Evolutionary conservation across 2,329 filamentous ascomycete species (phyloP).

Genomic region (Nannizzia gypsea): DNA sequence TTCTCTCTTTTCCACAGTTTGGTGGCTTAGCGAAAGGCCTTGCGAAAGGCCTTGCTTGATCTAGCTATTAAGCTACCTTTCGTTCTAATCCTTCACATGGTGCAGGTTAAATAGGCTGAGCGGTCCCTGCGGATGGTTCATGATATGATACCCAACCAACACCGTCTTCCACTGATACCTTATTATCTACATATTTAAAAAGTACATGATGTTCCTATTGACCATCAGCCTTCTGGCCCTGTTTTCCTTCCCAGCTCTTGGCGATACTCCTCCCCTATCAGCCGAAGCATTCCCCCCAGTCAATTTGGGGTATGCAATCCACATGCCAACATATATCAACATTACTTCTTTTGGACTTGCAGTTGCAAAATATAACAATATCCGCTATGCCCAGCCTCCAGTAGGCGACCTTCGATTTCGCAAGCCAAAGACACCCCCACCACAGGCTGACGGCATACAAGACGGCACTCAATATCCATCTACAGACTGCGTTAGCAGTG

Average conservation of each 20-base stretch:
- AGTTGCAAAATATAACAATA: slow-evolving; percentile 12
- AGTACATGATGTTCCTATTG: background rate
- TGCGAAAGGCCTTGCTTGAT: too few species aligned
- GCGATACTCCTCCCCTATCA: background rate
- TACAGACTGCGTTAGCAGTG: slow-evolving; percentile 7
- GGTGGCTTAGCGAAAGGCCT: background rate
- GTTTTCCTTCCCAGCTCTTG: background rate
- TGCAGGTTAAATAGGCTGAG: background rate
- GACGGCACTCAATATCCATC: background rate
- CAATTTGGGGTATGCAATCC: slow-evolving; percentile 6
- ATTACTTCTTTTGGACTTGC: background rate
- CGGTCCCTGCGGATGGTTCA: background rate
- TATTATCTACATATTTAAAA: background rate
- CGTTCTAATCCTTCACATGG: background rate
- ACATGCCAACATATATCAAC: slow-evolving; percentile 3
- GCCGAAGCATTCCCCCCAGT: background rate
- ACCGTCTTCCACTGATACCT: background rate
- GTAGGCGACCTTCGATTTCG: slow-evolving; percentile 4
- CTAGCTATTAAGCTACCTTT: background rate
- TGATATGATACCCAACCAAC: background rate
- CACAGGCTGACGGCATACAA: slow-evolving; percentile 1
- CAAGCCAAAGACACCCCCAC: background rate
- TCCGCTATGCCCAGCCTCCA: slow-evolving; percentile 10
- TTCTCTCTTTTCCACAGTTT: background rate
- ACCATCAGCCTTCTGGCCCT: background rate